Percentiles rank a stretch among this genome's conserved stretches.
These are phyloP conservation scores for Cladosporium austrohemisphaericum DNA, from an alignment of 2,329 filamentous ascomycete species.

Conservation along the genomic window DNA sequence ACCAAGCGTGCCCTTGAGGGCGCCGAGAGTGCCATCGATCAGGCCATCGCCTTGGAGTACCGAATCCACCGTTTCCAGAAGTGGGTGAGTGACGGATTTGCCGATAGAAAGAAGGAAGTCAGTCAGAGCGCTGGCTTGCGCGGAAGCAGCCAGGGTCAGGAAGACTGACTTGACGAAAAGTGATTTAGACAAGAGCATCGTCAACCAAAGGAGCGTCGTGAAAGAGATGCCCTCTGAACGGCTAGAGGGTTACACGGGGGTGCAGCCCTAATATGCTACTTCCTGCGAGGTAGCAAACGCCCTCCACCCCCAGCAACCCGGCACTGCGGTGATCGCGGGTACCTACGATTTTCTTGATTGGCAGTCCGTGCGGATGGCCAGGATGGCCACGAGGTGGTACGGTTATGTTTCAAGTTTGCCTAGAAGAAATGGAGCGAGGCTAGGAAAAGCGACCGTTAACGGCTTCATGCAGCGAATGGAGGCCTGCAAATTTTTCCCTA, in stretches of 20 bases:
- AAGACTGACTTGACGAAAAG: background rate
- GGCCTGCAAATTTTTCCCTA: too few species aligned
- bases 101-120: background rate
- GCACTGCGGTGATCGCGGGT: too few species aligned
- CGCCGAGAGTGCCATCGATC: conserved; percentile 5
- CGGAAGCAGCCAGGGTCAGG: background rate
- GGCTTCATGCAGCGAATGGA: too few species aligned
- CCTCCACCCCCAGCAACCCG: too few species aligned
- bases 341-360: background rate
- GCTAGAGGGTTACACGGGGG: conserved; percentile 1
- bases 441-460: too few species aligned
- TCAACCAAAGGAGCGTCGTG: background rate
- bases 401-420: too few species aligned
- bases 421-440: too few species aligned
- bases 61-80: conserved; percentile 6
- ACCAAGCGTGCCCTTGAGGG: background rate
- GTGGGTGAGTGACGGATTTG: background rate
- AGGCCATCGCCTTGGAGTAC: conserved; percentile 4
- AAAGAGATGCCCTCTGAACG: too few species aligned
- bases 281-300: too few species aligned
- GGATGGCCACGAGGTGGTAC: too few species aligned
- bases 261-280: background rate
- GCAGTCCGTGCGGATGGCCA: conserved; percentile 1
- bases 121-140: background rate
- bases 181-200: too few species aligned